phyloP scores from a whole-genome alignment of 2,329 filamentous ascomycete species.

The Beauveria varroae region DNA sequence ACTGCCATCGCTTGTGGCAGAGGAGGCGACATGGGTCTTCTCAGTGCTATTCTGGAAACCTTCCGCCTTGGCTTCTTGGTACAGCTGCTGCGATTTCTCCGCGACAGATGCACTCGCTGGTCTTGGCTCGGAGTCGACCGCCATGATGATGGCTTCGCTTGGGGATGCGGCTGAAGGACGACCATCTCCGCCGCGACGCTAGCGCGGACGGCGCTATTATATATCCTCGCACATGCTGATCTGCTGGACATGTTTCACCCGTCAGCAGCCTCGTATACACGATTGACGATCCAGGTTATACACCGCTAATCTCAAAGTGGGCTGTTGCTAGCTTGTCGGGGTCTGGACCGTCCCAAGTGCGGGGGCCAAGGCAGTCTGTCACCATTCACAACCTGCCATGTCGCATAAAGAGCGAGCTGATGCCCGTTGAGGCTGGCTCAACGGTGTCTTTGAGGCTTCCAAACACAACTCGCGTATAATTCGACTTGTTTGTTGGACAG shows the following conservation, averaged over 20 bases:
- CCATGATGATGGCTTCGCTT: conserved; percentile 3
- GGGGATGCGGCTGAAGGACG: not conserved
- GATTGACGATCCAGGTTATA: not conserved
- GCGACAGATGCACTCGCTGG: not conserved
- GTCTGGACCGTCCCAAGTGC: conserved; percentile 6
- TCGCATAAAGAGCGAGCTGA: not conserved
- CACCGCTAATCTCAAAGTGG: conserved; percentile 11
- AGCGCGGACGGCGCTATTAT: not conserved
- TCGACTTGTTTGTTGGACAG: too few relatives aligned
- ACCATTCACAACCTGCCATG: not conserved
- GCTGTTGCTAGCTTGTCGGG: conserved; percentile 3
- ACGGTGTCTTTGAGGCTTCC: not conserved
- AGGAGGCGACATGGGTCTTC: not conserved
- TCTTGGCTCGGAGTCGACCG: not conserved
- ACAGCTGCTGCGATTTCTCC: not conserved
- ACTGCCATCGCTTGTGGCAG: not conserved
- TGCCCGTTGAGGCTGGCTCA: not conserved
- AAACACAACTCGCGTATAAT: not conserved
- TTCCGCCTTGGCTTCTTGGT: not conserved
- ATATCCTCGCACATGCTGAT: not conserved
- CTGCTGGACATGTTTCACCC: not conserved
- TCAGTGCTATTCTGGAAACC: not conserved
- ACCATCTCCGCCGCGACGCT: not conserved
- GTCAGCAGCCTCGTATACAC: not conserved
- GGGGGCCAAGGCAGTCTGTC: conserved; percentile 1